A percentile compares a stretch with the other conserved stretches of the same genome.
These are phyloP conservation scores for Parathielavia appendiculata DNA, from an alignment of 495 filamentous ascomycete genomes.

Conservation along the genomic window DNA sequence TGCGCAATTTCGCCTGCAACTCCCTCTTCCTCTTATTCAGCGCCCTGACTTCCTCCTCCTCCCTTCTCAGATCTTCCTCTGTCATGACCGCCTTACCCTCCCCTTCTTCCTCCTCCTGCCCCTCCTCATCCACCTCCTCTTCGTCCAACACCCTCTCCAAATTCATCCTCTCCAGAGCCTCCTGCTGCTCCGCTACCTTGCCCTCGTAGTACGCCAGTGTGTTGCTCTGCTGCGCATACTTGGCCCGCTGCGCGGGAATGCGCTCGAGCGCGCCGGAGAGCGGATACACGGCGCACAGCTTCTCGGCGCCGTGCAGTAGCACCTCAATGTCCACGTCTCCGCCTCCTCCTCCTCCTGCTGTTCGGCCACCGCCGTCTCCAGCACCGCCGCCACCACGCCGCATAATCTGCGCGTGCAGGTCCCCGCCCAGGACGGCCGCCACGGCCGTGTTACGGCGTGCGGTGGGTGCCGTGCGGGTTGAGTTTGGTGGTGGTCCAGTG, in stretches of 20 bases:
- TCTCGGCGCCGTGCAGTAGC: conserved; percentile 81
- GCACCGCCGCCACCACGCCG: conserved; percentile 43
- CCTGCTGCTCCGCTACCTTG: conserved; percentile 70
- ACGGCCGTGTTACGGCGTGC: conserved; percentile 75
- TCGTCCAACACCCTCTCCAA: conserved; percentile 43
- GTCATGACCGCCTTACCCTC: conserved; percentile 46
- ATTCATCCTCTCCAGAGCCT: conserved; percentile 70
- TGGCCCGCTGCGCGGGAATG: conserved; percentile 64
- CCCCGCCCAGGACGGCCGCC: conserved; percentile 78
- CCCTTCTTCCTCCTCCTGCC: conserved; percentile 37
- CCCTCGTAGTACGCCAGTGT: conserved; percentile 76
- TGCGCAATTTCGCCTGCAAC: conserved; percentile 70
- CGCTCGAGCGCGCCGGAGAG: conserved; percentile 76
- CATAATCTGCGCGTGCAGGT: conserved; percentile 77
- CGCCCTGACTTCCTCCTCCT: conserved; percentile 73
- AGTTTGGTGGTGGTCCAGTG: conserved; percentile 40
- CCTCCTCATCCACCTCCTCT: conserved; percentile 40
- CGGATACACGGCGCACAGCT: conserved; percentile 82
- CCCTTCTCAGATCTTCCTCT: conserved; percentile 66
- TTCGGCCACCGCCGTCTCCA: background rate
- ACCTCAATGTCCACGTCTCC: conserved; percentile 80
- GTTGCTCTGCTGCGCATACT: conserved; percentile 64
- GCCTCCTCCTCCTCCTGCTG: background rate
- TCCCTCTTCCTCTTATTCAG: conserved; percentile 71
- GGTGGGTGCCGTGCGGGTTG: conserved; percentile 32